Percentiles rank a stretch among this genome's conserved stretches.
phyloP scores from a whole-genome alignment of 2,329 filamentous ascomycete species.

The Myriosclerotinia duriaeana region DNA sequence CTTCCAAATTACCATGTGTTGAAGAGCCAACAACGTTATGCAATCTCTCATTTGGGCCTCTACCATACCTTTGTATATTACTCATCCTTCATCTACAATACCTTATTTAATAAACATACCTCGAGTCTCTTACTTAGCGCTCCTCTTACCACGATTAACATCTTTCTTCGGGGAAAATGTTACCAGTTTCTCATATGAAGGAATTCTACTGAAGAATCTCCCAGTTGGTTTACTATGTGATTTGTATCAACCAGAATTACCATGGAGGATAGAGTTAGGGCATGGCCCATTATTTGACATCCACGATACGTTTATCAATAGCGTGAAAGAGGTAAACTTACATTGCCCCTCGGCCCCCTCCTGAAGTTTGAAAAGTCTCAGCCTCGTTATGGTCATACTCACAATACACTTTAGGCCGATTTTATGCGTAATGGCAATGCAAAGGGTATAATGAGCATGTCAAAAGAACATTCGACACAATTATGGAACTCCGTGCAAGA shows the following conservation, averaged over 20 bases:
- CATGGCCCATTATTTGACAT: constrained; percentile 54
- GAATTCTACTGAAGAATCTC: constrained; percentile 68
- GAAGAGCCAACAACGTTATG: constrained; percentile 27
- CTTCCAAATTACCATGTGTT: background rate
- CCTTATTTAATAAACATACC: constrained; percentile 55
- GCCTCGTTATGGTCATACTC: constrained; percentile 12
- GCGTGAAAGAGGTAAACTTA: constrained; percentile 58
- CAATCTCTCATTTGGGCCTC: constrained; percentile 41
- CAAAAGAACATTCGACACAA: constrained; percentile 64
- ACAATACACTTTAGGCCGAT: constrained; percentile 45
- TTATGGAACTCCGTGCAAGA: constrained; percentile 65
- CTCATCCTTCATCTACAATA: constrained; percentile 36
- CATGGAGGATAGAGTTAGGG: constrained; percentile 61
- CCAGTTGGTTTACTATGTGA: constrained; percentile 69
- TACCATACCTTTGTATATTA: constrained; percentile 40
- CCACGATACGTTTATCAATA: constrained; percentile 67
- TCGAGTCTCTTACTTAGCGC: constrained; percentile 66
- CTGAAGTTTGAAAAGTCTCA: background rate
- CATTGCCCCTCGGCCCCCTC: background rate
- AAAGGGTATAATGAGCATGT: constrained; percentile 69
- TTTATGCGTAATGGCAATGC: constrained; percentile 69
- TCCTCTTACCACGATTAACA: constrained; percentile 61
- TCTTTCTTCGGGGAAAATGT: constrained; percentile 56
- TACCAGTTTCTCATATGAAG: constrained; percentile 61
- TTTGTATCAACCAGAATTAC: constrained; percentile 54